Conservation (phyloP, 345 rosid genomes). For the Moringa oleifera region DNA sequence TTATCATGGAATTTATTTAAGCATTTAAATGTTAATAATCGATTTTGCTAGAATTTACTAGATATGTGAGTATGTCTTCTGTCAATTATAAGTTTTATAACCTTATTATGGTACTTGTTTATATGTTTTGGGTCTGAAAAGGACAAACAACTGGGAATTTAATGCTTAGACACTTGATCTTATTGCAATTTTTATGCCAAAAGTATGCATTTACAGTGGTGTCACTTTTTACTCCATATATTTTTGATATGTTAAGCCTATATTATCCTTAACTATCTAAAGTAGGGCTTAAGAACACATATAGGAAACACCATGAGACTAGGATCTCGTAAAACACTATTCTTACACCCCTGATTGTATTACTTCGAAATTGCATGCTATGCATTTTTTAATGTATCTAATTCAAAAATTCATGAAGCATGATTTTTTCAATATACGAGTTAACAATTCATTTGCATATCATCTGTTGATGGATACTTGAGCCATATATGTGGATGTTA, state of each 20-base stretch:
- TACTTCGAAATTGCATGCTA: slow-evolving; percentile 73
- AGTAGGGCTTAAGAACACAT: slow-evolving; percentile 91
- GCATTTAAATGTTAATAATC: slow-evolving; percentile 95
- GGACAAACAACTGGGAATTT: slow-evolving; percentile 82
- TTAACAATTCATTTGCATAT: background rate
- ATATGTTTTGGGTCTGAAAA: slow-evolving; percentile 76
- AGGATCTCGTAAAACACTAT: slow-evolving; percentile 81
- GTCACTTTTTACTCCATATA: background rate
- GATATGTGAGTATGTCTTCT: slow-evolving; percentile 53
- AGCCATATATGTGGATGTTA: background rate
- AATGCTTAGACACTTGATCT: slow-evolving; percentile 71
- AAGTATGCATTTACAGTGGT: slow-evolving; percentile 37
- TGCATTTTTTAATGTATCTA: slow-evolving; percentile 5
- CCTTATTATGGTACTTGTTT: background rate
- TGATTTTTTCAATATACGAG: slow-evolving; percentile 2
- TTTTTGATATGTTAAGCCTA: slow-evolving; percentile 1
- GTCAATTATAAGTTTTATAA: background rate
- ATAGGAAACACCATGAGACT: slow-evolving; percentile 99
- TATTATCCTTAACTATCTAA: slow-evolving; percentile 7
- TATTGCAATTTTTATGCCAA: slow-evolving; percentile 92
- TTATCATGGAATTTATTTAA: slow-evolving; percentile 91
- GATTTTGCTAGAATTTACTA: slow-evolving; percentile 95
- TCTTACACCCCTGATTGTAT: slow-evolving; percentile 64
- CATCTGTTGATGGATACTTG: background rate
- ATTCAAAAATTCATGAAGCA: slow-evolving; percentile 1